These are phyloP conservation scores for Penicillium alfredii DNA, from an alignment of 495 filamentous ascomycete species.

Conservation along the genomic window DNA sequence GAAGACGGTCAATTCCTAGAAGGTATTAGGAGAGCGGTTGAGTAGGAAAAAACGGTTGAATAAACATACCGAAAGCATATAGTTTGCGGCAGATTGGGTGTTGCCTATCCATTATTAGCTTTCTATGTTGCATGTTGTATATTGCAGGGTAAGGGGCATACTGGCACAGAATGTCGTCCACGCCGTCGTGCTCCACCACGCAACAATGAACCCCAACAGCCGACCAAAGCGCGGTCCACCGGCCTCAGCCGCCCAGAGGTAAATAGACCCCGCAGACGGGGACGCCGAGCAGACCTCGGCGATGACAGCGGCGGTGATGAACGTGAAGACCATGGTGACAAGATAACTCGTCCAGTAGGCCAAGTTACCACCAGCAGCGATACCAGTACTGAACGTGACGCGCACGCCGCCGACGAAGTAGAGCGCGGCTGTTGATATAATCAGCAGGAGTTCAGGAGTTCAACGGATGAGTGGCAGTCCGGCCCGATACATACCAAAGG, in stretches of 20 bases:
- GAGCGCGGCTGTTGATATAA: slow-evolving; percentile 36
- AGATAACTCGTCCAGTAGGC: slow-evolving; percentile 56
- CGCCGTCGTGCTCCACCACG: slow-evolving; percentile 56
- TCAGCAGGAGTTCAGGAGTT: neutral
- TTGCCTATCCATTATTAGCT: slow-evolving; percentile 23
- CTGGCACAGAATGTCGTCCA: slow-evolving; percentile 54
- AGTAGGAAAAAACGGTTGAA: neutral
- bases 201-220: slow-evolving; percentile 49
- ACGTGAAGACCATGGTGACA: slow-evolving; percentile 50
- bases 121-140: neutral
- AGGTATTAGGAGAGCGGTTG: neutral
- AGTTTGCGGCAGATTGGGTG: slow-evolving; percentile 49
- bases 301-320: slow-evolving; percentile 51
- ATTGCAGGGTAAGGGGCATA: neutral
- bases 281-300: slow-evolving; percentile 53
- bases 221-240: slow-evolving; percentile 48
- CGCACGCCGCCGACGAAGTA: slow-evolving; percentile 54
- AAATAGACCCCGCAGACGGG: slow-evolving; percentile 51
- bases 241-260: slow-evolving; percentile 52
- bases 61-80: slow-evolving; percentile 44
- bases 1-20: slow-evolving; percentile 49
- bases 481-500: slow-evolving; percentile 42
- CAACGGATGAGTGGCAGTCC: neutral
- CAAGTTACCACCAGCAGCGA: slow-evolving; percentile 50
- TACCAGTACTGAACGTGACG: slow-evolving; percentile 51